Evolutionary conservation across 495 filamentous ascomycete species (phyloP).

Genomic region (Aspergillus ellipticus): DNA sequence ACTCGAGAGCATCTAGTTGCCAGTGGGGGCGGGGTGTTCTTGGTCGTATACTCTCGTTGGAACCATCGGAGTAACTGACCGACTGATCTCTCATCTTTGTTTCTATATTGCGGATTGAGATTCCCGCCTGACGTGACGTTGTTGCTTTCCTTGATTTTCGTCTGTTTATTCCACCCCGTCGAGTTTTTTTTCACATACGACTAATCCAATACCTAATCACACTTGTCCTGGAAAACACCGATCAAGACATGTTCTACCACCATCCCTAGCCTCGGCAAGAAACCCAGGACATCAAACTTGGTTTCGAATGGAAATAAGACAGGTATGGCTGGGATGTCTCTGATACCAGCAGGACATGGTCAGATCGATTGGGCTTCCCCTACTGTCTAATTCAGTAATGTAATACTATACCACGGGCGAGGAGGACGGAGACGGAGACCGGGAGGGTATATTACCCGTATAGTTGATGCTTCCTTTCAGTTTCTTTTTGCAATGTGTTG

Average conservation of each 20-base stretch:
- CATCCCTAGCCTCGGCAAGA: background rate
- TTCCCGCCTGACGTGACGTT: constrained; percentile 14
- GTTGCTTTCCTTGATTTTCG: constrained; percentile 9
- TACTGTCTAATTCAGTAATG: constrained; percentile 25
- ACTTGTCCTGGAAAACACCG: background rate
- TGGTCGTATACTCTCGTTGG: constrained; percentile 11
- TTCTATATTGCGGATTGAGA: constrained; percentile 11
- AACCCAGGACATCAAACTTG: background rate
- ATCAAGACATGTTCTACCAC: background rate
- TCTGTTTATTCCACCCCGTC: constrained; percentile 7
- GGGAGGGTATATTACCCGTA: constrained; percentile 1
- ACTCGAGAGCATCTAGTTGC: background rate
- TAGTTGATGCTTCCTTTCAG: constrained; percentile 14
- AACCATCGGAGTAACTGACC: constrained; percentile 5
- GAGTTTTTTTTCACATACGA: constrained; percentile 8
- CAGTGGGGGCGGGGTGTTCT: constrained; percentile 6
- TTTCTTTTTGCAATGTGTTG: background rate
- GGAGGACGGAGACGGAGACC: constrained; percentile 3
- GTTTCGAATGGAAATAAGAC: background rate
- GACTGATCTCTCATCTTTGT: constrained; percentile 12
- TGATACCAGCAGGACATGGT: background rate
- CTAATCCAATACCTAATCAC: constrained; percentile 9
- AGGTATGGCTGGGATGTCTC: background rate
- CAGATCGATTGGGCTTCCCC: background rate
- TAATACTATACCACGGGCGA: constrained; percentile 36